Evolutionary conservation across 768 basidiomycete genomes (phyloP).

Genomic region (Daedaleopsis sinensis): DNA sequence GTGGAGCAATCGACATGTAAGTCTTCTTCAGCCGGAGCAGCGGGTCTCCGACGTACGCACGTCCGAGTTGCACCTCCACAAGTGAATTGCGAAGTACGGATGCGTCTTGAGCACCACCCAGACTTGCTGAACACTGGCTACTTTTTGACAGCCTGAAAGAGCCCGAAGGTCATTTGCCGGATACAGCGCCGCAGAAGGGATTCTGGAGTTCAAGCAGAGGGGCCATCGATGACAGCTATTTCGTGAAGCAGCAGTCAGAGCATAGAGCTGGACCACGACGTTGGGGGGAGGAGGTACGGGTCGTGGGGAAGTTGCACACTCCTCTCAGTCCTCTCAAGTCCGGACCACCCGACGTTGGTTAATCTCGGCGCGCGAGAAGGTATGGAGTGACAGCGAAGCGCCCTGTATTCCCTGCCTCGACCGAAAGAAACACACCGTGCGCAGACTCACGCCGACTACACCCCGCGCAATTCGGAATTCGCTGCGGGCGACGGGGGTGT

Average conservation of each 20-base stretch:
- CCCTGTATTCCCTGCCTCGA: background rate
- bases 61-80: no score
- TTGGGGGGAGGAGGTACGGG: background rate
- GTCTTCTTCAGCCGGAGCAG: background rate
- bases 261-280: background rate
- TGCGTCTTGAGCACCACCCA: no score
- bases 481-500: background rate
- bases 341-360: background rate
- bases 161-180: no score
- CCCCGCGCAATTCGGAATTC: constrained; percentile 1
- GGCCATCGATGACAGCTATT: no score
- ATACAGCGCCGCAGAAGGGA: no score
- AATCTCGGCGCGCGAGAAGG: background rate
- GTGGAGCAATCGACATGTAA: background rate
- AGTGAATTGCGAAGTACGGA: no score
- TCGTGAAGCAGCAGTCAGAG: background rate
- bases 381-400: background rate
- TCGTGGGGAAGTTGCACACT: background rate
- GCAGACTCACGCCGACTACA: background rate
- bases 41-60: no score
- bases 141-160: no score
- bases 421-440: background rate
- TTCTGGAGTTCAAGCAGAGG: no score
- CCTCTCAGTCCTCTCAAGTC: no score
- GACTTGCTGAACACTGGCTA: no score